phyloP scores from a whole-genome alignment of 2,329 filamentous ascomycete genomes.

The Pseudopyricularia cyperi region DNA sequence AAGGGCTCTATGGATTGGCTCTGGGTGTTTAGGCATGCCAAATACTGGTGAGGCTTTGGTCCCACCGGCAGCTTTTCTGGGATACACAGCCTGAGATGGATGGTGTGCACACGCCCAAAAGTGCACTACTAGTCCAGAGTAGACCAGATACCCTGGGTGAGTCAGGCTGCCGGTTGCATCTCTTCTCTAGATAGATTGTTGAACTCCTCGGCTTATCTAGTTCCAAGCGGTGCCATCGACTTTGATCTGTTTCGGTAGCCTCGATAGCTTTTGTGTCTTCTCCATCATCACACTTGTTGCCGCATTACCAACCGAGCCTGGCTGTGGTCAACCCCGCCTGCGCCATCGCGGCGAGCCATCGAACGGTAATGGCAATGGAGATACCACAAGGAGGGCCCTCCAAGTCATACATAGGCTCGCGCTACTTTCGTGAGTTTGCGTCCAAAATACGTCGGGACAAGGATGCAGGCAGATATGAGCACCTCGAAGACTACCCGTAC shows the following conservation, averaged over 20 bases:
- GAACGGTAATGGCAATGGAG: neutral
- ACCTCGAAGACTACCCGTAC: conserved; percentile 4
- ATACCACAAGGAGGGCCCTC: neutral
- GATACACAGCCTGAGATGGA: no score
- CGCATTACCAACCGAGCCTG: neutral
- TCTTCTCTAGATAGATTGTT: no score
- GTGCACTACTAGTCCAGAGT: no score
- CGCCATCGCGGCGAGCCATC: neutral
- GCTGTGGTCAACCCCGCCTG: neutral
- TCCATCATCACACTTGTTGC: neutral
- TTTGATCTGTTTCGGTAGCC: no score
- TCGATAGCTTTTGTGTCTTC: no score
- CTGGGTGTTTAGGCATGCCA: neutral
- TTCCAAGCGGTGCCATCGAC: no score
- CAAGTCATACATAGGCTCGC: neutral
- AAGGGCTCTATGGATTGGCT: neutral
- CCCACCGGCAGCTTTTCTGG: no score
- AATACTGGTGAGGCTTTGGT: neutral
- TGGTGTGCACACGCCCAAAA: no score
- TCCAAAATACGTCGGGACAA: conserved; percentile 1
- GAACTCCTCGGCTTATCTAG: no score
- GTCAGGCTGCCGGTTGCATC: no score
- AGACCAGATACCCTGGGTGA: no score
- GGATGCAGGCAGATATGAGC: conserved; percentile 1
- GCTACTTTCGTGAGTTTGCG: conserved; percentile 2